These are phyloP conservation scores for Backusella macrospora DNA, from an alignment of 192 early-diverging fungal genomes.

Conservation along the genomic window DNA sequence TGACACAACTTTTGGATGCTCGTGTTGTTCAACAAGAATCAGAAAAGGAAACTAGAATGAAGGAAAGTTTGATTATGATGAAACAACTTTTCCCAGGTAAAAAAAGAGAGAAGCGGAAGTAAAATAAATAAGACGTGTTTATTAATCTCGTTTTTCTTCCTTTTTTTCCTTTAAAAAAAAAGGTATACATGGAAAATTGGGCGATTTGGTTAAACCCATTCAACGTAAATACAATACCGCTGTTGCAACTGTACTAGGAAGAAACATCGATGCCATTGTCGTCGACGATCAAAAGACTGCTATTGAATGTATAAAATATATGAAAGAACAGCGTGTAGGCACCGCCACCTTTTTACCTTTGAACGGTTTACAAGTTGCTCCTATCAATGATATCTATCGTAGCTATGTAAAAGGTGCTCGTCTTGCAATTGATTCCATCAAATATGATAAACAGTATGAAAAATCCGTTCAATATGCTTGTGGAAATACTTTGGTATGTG, in stretches of 20 bases:
- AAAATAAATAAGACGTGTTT: not conserved
- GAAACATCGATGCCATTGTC: constrained; percentile 93
- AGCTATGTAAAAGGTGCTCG: constrained; percentile 79
- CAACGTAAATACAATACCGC: constrained; percentile 91
- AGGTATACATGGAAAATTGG: constrained; percentile 80
- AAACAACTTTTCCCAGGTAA: constrained; percentile 82
- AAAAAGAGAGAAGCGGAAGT: not conserved
- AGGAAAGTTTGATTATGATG: constrained; percentile 76
- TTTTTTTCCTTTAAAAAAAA: not conserved
- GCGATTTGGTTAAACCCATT: constrained; percentile 90
- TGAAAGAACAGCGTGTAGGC: constrained; percentile 90
- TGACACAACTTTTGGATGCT: constrained; percentile 79
- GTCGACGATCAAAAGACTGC: constrained; percentile 92
- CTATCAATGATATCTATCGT: constrained; percentile 81
- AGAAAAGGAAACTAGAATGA: constrained; percentile 75
- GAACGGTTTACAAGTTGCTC: constrained; percentile 73
- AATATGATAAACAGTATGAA: constrained; percentile 79
- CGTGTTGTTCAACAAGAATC: constrained; percentile 83
- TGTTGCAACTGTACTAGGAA: constrained; percentile 84
- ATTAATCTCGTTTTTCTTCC: not conserved
- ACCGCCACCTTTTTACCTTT: constrained; percentile 95
- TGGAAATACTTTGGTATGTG: constrained; percentile 91
- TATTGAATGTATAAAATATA: constrained; percentile 93
- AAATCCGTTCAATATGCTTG: constrained; percentile 88
- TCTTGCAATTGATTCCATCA: constrained; percentile 92